Conservation (phyloP, 2,329 filamentous ascomycete species). For the Neonectria coccinea region DNA sequence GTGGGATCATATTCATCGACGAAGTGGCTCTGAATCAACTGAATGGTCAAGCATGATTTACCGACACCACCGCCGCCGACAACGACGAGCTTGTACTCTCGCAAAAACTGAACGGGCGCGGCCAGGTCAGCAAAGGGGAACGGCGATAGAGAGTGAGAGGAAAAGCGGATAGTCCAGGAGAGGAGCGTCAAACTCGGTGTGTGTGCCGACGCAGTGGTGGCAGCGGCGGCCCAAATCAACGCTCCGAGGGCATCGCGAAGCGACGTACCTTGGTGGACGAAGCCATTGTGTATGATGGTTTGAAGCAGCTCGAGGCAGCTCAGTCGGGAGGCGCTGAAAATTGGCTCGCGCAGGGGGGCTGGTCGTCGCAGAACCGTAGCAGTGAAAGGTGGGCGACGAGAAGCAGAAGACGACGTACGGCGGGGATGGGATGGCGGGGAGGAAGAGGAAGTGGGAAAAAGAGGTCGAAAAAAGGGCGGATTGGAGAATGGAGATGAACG, state of each 20-base stretch:
- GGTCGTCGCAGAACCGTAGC: conserved; percentile 33
- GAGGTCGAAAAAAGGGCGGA: conserved; percentile 15
- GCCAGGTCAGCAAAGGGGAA: conserved; percentile 34
- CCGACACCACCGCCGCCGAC: conserved; percentile 98
- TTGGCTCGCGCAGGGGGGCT: conserved; percentile 35
- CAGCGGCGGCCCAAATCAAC: not conserved
- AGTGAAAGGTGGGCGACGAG: conserved; percentile 32
- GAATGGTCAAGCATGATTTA: conserved; percentile 99
- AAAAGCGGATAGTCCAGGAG: conserved; percentile 4
- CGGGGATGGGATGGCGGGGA: conserved; percentile 19
- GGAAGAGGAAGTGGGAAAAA: conserved; percentile 14
- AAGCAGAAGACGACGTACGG: conserved; percentile 21
- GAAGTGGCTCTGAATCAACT: conserved; percentile 95
- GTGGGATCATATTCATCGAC: conserved; percentile 99
- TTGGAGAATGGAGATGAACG: conserved; percentile 27
- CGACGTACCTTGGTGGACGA: conserved; percentile 51
- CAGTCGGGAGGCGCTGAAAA: conserved; percentile 31
- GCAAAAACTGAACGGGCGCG: conserved; percentile 72
- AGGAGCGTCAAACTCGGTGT: not conserved
- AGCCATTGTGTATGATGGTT: conserved; percentile 48
- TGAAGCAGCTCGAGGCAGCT: conserved; percentile 39
- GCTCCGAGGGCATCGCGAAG: not conserved
- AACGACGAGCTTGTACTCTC: conserved; percentile 96
- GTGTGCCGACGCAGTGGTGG: not conserved
- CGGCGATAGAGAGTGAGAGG: not conserved